Base-by-base conservation (phyloP, 2,329 filamentous ascomycete species). In the Myriosclerotinia scirpicola region DNA sequence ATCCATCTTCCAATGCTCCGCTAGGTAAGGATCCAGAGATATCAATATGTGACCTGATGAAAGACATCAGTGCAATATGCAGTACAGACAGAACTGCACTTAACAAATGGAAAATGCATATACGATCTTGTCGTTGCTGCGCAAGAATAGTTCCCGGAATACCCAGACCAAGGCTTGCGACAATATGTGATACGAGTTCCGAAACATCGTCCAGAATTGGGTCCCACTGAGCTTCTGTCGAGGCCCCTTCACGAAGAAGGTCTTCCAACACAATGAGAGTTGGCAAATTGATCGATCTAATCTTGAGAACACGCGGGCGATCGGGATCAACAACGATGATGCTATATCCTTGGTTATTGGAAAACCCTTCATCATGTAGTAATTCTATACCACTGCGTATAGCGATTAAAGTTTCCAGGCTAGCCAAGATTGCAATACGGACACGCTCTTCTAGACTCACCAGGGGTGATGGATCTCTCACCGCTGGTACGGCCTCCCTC, bases 11-110 rank as follows among this genome's bases (percentile, higher is more conserved):
- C 3, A 42, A n/a, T 30, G 0, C 34, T 6, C 59, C 14, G 7
- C 4, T 26, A 22, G 34, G 59, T 6, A 38, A 3, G 46, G 7
- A 1, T 7, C 36, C 59, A 14, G 34, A 50, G 14, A 30, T 40
- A 22, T 52, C 59, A 14, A 62, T 15, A 20, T 62, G 59, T 7
- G 48, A 42, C 2, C 59, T 62, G 48, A 62, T 26, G 3, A 62
- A 53, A 20, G 46, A 40, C 6, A 62, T 17, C 36, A 62, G 36
- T 5, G n/a, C 48, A 30, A 62, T 15, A 62, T 62, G 34, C 11
- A 34, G 2, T 40, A 62, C 26, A 7, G 15, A 8, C 12, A 62
- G 1, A 42, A 42, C 20, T 3, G 59, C 36, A 17, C 44, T n/a
- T 26, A 62, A n/a, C 1, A 40, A 6, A 3, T 20, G 30, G 15